Evolutionary conservation across 176 grass and related monocot species (phyloP).

Genomic region (Poa pratensis): DNA sequence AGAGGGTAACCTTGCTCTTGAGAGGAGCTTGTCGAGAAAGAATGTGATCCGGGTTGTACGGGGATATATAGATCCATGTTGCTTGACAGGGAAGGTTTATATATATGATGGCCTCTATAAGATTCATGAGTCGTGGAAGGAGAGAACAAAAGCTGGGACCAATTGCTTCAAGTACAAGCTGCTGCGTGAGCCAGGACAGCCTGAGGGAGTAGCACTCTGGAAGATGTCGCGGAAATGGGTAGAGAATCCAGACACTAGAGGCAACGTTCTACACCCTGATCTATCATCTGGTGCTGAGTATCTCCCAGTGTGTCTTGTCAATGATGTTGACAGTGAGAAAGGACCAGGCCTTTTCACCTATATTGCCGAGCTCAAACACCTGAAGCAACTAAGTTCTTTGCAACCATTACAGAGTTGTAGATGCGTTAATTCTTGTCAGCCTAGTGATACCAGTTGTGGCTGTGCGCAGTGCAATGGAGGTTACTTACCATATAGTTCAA

Average conservation of each 20-base stretch:
- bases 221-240: conserved; percentile 84
- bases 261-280: conserved; percentile 71
- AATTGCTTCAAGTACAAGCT: conserved; percentile 90
- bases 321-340: conserved; percentile 76
- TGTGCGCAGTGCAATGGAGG: conserved; percentile 70
- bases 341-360: conserved; percentile 80
- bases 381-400: conserved; percentile 52
- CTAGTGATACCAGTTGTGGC: conserved; percentile 63
- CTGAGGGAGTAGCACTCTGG: conserved; percentile 71
- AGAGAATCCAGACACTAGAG: conserved; percentile 67
- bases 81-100: conserved; percentile 75
- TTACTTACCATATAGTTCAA: conserved; percentile 86
- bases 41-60: conserved; percentile 88
- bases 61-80: conserved; percentile 69
- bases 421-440: conserved; percentile 74
- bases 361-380: conserved; percentile 57
- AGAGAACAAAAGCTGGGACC: conserved; percentile 69
- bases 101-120: conserved; percentile 94
- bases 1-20: conserved; percentile 91
- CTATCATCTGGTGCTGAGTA: conserved; percentile 84
- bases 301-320: conserved; percentile 84
- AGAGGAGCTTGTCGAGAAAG: conserved; percentile 71
- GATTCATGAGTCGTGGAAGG: conserved; percentile 85
- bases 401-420: conserved; percentile 58
- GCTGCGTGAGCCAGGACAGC: conserved; percentile 74